Percentiles rank a stretch among this genome's conserved stretches.
These are phyloP conservation scores for Phaffia australis DNA, from an alignment of 768 basidiomycete genomes.

Conservation along the genomic window DNA sequence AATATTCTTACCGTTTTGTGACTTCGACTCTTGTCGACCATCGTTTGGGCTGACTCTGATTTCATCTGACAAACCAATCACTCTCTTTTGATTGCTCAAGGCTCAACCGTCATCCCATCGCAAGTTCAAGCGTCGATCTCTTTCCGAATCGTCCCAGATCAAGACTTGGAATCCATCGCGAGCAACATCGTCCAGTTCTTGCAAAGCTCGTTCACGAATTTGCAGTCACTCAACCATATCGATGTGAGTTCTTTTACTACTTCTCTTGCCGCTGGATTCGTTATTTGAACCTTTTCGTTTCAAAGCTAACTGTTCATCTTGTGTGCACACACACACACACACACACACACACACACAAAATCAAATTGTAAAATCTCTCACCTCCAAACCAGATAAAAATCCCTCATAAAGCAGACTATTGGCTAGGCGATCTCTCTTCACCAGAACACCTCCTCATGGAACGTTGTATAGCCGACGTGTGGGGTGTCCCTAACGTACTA, in stretches of 20 bases:
- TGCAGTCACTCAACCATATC: slow-evolving; percentile 61
- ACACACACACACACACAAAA: too few relatives aligned
- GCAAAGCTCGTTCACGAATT: slow-evolving; percentile 46
- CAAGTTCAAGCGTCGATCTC: slow-evolving; percentile 75
- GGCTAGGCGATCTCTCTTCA: slow-evolving; percentile 64
- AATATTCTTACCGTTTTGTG: too few relatives aligned
- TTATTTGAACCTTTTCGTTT: background rate
- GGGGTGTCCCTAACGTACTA: slow-evolving; percentile 63
- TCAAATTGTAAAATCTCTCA: background rate
- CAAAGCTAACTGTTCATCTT: background rate
- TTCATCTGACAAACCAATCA: background rate
- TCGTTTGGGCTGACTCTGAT: slow-evolving; percentile 1
- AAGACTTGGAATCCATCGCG: slow-evolving; percentile 62
- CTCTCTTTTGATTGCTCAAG: background rate
- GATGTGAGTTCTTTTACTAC: slow-evolving; percentile 44
- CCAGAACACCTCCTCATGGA: slow-evolving; percentile 44
- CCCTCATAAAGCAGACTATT: slow-evolving; percentile 84
- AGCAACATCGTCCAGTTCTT: slow-evolving; percentile 53
- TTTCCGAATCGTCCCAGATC: slow-evolving; percentile 88
- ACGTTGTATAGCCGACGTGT: slow-evolving; percentile 68
- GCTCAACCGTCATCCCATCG: slow-evolving; percentile 71
- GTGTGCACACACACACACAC: too few relatives aligned
- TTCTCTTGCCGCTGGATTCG: slow-evolving; percentile 7
- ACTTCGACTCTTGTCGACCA: background rate
- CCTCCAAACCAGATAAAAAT: slow-evolving; percentile 51